phyloP scores from a whole-genome alignment of 768 basidiomycete species.

The Termitomyces sp. region DNA sequence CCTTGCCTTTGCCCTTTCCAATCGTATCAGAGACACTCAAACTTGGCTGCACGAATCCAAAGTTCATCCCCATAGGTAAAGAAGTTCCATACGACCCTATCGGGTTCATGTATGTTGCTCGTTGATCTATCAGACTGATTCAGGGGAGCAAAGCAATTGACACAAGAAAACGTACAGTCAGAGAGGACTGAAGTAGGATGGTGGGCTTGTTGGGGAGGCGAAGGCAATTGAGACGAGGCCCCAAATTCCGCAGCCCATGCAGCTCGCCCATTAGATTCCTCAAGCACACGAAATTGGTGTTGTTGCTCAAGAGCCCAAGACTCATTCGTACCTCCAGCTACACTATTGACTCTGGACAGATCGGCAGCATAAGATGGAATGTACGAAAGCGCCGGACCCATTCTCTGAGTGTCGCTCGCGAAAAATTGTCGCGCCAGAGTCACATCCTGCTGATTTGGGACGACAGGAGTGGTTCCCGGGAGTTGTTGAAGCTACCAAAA shows the following conservation, averaged over 20 bases:
- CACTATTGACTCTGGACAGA: constrained; percentile 16
- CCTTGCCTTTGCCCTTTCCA: constrained; percentile 75
- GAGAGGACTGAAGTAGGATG: constrained; percentile 23
- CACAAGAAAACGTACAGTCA: constrained; percentile 30
- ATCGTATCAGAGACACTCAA: constrained; percentile 18
- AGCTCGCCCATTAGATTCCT: constrained; percentile 24
- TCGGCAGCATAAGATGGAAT: constrained; percentile 17
- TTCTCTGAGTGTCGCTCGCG: constrained; percentile 34
- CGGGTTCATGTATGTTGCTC: constrained; percentile 31
- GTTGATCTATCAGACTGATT: constrained; percentile 26
- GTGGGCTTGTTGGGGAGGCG: constrained; percentile 24
- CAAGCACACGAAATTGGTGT: constrained; percentile 31
- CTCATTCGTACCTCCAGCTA: constrained; percentile 35
- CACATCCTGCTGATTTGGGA: constrained; percentile 59
- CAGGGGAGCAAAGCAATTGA: not conserved
- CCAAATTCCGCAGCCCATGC: constrained; percentile 60
- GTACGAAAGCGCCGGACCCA: constrained; percentile 17
- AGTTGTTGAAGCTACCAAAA: constrained; percentile 64
- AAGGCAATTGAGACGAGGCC: constrained; percentile 18
- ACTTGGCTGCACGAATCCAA: constrained; percentile 29
- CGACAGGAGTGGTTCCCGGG: constrained; percentile 46
- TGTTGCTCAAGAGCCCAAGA: constrained; percentile 52
- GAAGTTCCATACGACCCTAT: constrained; percentile 29
- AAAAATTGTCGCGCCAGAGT: constrained; percentile 81
- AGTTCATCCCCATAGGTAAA: constrained; percentile 34